Base-by-base conservation (phyloP, 2,329 filamentous ascomycete species). In the Pestalotiopsis sp. region DNA sequence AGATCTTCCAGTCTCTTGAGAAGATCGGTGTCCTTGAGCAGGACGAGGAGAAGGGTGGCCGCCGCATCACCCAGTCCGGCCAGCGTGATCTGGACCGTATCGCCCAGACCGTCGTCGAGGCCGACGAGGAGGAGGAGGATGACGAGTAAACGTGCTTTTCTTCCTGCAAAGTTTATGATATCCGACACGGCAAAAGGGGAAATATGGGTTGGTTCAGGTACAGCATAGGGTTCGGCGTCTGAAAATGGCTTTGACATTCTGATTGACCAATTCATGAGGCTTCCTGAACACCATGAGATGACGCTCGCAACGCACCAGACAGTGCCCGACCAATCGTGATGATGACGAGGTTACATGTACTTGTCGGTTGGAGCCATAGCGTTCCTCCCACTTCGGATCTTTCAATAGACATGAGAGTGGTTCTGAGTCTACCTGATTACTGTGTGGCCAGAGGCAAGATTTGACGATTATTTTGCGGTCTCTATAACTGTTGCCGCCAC, bases 1-100 rank as follows among this genome's bases (percentile, higher is more conserved):
- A 98, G 90, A 89, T 97, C 82, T 87, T 98, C 84, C 96, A 99
- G 90, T 88, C 95, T 72, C 93, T 99, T 70, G 96, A 98, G 93
- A 98, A 98, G 93, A 98, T 99, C 80, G 95, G 95, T 84, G 95
- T 99, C 78, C 88, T 99, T 73, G 96, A 99, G 92, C 88, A 93
- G 81, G 95, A 98, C 80, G 95, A 98, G 90, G 95, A 98, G 77
- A 97, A 97, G 91, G 96, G 96, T 85, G 96, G 96, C 81, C 93
- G 96, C 82, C 92, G 96, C 84, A 98, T 99, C 87, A 98, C 96
- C 80, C 94, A 98, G 90, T 91, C 91, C 81, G 96, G 96, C 82
- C 95, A 98, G 91, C 93, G 96, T 89, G 96, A 99, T 92, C 90
- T 99, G 90, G 96, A 98, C 89, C 95, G 90, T 84, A 95, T 95